These are phyloP conservation scores for Delonix regia DNA, from an alignment of 306 rosid genomes.

Conservation along the genomic window DNA sequence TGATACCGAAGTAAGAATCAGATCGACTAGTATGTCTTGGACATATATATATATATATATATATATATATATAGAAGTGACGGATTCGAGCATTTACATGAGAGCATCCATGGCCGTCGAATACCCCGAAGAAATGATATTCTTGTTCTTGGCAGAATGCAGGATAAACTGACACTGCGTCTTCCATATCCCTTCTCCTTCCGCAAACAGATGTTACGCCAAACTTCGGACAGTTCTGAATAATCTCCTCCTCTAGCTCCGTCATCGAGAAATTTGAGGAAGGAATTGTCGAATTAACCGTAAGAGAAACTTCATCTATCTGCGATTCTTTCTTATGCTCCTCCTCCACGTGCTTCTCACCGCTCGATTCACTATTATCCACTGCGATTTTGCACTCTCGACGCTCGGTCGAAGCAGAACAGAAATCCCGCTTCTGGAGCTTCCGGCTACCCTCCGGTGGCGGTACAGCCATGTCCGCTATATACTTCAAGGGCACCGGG, in stretches of 20 bases:
- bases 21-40: too few relatives aligned
- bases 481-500: slow-evolving; percentile 38
- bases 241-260: slow-evolving; percentile 19
- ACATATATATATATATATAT: too few relatives aligned
- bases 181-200: slow-evolving; percentile 92
- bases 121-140: slow-evolving; percentile 71
- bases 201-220: slow-evolving; percentile 90
- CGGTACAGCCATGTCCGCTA: slow-evolving; percentile 48
- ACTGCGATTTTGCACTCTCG: slow-evolving; percentile 30
- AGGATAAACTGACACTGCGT: slow-evolving; percentile 66
- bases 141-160: slow-evolving; percentile 19
- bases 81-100: slow-evolving; percentile 66
- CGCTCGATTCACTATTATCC: neutral
- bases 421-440: slow-evolving; percentile 53
- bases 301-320: neutral
- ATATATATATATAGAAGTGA: too few relatives aligned
- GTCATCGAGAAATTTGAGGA: slow-evolving; percentile 8
- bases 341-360: neutral
- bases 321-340: neutral
- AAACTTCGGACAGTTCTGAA: slow-evolving; percentile 48
- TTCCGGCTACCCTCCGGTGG: slow-evolving; percentile 41
- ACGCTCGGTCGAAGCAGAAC: neutral
- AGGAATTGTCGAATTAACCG: neutral
- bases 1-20: neutral
- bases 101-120: slow-evolving; percentile 98